These are phyloP conservation scores for Pisolithus tinctorius DNA, from an alignment of 768 basidiomycete genomes.

Conservation along the genomic window DNA sequence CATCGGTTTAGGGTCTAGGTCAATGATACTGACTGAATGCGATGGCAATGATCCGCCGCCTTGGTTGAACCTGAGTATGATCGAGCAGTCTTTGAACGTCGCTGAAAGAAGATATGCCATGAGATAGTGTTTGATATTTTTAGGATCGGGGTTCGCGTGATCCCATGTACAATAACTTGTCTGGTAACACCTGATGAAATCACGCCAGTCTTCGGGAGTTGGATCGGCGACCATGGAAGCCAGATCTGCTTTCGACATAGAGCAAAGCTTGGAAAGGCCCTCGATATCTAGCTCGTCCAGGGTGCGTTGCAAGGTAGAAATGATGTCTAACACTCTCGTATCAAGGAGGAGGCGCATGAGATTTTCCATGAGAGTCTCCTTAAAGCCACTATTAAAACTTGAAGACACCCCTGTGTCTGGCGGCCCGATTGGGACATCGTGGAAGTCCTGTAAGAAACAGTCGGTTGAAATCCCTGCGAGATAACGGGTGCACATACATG, in stretches of 20 bases:
- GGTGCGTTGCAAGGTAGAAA: slow-evolving; percentile 61
- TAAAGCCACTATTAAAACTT: slow-evolving; percentile 25
- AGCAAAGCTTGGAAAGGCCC: slow-evolving; percentile 48
- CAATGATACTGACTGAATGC: slow-evolving; percentile 61
- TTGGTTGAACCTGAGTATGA: slow-evolving; percentile 39
- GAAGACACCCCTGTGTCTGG: slow-evolving; percentile 8
- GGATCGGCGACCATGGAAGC: slow-evolving; percentile 42
- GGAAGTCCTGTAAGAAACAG: slow-evolving; percentile 2
- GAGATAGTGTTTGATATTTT: slow-evolving; percentile 53
- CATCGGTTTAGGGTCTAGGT: slow-evolving; percentile 78
- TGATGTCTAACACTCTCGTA: slow-evolving; percentile 45
- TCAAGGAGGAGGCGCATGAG: slow-evolving; percentile 43
- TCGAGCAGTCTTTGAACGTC: slow-evolving; percentile 95
- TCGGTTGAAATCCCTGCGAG: slow-evolving; percentile 2
- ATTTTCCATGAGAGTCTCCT: slow-evolving; percentile 44
- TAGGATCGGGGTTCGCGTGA: slow-evolving; percentile 32
- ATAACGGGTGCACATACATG: slow-evolving; percentile 38
- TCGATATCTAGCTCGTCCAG: slow-evolving; percentile 86
- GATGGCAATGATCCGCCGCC: slow-evolving; percentile 8
- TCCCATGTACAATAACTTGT: slow-evolving; percentile 27
- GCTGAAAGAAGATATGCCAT: slow-evolving; percentile 82
- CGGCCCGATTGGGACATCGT: slow-evolving; percentile 7
- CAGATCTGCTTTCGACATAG: slow-evolving; percentile 16
- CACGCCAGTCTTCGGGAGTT: slow-evolving; percentile 54
- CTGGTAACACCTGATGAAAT: slow-evolving; percentile 52